These are phyloP conservation scores for Chlamydomonas sp. DNA, from an alignment of 139 green algal species.

Conservation along the genomic window DNA sequence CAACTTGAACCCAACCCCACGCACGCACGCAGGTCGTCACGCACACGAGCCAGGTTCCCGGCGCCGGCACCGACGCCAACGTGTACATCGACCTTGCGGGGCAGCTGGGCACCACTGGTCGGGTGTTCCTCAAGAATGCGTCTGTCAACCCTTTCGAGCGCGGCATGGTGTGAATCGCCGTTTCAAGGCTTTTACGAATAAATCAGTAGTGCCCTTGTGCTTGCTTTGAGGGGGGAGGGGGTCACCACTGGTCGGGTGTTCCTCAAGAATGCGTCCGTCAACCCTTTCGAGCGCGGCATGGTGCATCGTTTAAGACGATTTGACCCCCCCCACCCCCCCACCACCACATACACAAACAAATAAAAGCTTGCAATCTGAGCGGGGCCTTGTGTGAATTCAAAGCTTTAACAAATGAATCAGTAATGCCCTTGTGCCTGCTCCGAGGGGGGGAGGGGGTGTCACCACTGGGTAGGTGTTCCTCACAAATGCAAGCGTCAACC, in stretches of 20 bases:
- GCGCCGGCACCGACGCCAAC: conserved; percentile 51
- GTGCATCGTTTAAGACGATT: too few species aligned
- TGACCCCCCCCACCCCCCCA: too few species aligned
- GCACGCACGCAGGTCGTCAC: conserved; percentile 31
- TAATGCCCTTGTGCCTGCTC: too few species aligned
- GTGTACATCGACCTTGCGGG: conserved; percentile 51
- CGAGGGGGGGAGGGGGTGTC: too few species aligned
- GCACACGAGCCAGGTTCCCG: conserved; percentile 37
- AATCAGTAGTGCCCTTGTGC: too few species aligned
- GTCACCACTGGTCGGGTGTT: conserved; percentile 15
- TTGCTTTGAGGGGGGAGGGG: too few species aligned
- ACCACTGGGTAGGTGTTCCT: conserved; percentile 17
- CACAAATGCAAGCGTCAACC: conserved; percentile 20
- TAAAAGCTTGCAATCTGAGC: too few species aligned
- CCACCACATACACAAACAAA: too few species aligned
- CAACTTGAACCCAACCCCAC: too few species aligned
- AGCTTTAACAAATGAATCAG: too few species aligned
- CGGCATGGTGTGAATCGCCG: not conserved
- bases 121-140: conserved; percentile 16
- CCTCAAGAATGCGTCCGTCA: conserved; percentile 19
- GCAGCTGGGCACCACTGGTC: conserved; percentile 13
- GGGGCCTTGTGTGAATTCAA: conserved; percentile 1
- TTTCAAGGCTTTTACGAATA: too few species aligned
- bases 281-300: conserved; percentile 35
- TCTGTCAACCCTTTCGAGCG: conserved; percentile 37